phyloP scores from a whole-genome alignment of 148 eudicot genomes.

The Silene uniflora region DNA sequence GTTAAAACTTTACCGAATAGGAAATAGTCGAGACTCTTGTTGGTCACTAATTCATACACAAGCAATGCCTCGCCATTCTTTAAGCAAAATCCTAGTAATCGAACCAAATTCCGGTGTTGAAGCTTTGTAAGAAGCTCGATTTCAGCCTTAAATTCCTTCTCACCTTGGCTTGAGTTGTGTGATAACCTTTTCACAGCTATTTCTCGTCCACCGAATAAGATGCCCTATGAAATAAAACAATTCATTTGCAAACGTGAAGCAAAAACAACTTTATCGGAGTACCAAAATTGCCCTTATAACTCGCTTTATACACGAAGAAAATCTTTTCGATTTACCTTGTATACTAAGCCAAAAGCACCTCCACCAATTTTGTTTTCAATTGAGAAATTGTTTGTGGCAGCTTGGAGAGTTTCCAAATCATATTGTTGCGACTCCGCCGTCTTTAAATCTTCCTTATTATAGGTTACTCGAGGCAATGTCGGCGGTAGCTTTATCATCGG shows the following conservation, averaged over 20 bases:
- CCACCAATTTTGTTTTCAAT: slow-evolving; percentile 10
- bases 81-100: slow-evolving; percentile 11
- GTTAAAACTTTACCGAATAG: slow-evolving; percentile 1
- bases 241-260: too few species aligned
- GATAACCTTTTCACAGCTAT: slow-evolving; percentile 18
- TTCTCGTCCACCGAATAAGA: slow-evolving; percentile 1
- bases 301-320: too few species aligned
- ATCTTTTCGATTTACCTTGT: slow-evolving; percentile 2
- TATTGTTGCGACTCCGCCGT: slow-evolving; percentile 3
- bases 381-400: slow-evolving; percentile 19
- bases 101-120: slow-evolving; percentile 15
- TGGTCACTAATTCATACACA: slow-evolving; percentile 16
- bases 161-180: slow-evolving; percentile 13
- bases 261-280: too few species aligned
- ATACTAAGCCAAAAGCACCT: slow-evolving; percentile 14
- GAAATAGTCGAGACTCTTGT: slow-evolving; percentile 19
- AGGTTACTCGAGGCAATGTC: too few species aligned
- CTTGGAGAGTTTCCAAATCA: slow-evolving; percentile 4
- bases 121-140: slow-evolving; percentile 14
- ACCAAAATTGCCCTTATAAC: too few species aligned
- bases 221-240: slow-evolving; percentile 3
- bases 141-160: slow-evolving; percentile 16
- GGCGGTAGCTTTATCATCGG: too few species aligned
- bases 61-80: neutral
- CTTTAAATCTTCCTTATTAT: neutral